Conservation (phyloP, 106 monocot genomes). For the Agapanthus africanus region DNA sequence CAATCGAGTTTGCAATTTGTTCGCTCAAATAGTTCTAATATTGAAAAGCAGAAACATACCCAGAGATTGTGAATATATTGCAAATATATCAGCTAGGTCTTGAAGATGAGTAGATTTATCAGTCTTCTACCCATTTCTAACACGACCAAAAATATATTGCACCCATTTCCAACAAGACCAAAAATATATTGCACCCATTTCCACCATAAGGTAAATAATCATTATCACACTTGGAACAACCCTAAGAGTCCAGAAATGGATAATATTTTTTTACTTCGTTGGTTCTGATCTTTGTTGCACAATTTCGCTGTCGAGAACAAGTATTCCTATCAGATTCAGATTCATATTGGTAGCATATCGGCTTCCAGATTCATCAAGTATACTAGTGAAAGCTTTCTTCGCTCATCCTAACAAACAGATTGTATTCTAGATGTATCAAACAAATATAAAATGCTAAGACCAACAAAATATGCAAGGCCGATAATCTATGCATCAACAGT, state of each 20-base stretch:
- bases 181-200: too few species aligned
- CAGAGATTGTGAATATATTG: not conserved
- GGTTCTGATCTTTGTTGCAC: not conserved
- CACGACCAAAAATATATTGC: not conserved
- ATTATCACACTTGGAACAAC: not conserved
- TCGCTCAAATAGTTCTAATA: not conserved
- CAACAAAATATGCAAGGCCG: too few species aligned
- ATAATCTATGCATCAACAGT: too few species aligned
- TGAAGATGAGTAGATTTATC: not conserved
- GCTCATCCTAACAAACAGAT: too few species aligned
- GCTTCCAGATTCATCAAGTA: too few species aligned
- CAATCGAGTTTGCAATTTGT: not conserved
- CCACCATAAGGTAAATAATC: not conserved
- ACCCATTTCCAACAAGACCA: not conserved
- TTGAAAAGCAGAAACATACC: not conserved
- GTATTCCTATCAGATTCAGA: too few species aligned
- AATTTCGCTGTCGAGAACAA: too few species aligned
- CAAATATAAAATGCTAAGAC: too few species aligned
- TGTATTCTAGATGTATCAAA: too few species aligned
- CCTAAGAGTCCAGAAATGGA: too few species aligned
- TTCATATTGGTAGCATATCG: too few species aligned
- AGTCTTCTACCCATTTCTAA: slow-evolving; percentile 3
- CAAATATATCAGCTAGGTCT: not conserved
- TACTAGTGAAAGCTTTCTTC: too few species aligned
- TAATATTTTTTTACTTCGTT: not conserved